phyloP scores from a whole-genome alignment of 805 yeast genomes.

The Starmerella scarabaei region DNA sequence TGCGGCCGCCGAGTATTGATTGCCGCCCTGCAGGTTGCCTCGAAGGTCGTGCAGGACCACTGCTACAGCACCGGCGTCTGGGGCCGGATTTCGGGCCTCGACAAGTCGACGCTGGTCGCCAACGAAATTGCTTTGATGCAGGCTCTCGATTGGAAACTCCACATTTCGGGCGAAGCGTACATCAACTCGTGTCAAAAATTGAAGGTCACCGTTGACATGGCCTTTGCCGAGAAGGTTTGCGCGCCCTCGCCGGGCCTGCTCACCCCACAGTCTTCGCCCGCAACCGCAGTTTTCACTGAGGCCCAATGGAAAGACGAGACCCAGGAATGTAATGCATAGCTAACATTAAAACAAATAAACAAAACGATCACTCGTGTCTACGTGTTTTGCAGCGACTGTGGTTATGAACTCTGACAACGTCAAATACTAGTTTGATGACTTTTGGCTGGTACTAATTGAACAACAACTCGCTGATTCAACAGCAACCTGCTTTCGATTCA shows the following conservation, averaged over 20 bases:
- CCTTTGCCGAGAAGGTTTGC: not conserved
- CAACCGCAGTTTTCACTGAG: not conserved
- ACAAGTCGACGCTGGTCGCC: conserved; percentile 36
- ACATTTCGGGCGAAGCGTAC: conserved; percentile 32
- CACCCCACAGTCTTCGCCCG: not conserved
- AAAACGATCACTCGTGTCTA: too few species aligned
- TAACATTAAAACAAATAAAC: too few species aligned
- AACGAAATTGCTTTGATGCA: conserved; percentile 44
- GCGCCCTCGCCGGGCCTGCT: not conserved
- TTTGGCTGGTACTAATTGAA: too few species aligned
- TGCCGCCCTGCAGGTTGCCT: conserved; percentile 54
- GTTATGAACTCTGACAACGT: too few species aligned
- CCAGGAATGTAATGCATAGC: too few species aligned
- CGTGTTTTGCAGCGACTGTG: too few species aligned
- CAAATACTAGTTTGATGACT: too few species aligned
- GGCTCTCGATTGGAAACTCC: conserved; percentile 44
- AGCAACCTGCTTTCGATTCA: too few species aligned
- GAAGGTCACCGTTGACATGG: conserved; percentile 6
- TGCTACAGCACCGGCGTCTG: conserved; percentile 58
- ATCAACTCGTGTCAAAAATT: conserved; percentile 13
- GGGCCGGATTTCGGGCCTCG: conserved; percentile 60
- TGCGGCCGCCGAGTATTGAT: conserved; percentile 60
- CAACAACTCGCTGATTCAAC: too few species aligned
- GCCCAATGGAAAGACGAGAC: too few species aligned
- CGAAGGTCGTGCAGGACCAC: conserved; percentile 61